Evolutionary conservation across 2,329 filamentous ascomycete species (phyloP), one percentile per base, ranked within the genome.

Genomic region (Zarea fungicola): DNA sequence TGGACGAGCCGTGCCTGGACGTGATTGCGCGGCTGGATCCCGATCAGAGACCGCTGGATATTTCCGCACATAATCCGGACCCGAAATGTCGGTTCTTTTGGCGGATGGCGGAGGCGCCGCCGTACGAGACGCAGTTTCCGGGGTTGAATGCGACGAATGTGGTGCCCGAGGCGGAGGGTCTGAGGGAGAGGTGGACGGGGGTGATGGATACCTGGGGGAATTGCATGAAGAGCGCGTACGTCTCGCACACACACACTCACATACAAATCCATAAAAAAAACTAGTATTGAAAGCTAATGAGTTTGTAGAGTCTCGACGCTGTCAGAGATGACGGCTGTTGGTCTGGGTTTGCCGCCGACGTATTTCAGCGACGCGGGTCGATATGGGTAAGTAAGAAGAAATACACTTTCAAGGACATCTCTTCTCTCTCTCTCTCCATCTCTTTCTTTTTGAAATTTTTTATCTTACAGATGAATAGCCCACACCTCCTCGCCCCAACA

Each of bases 51-150:
- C 79, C 79, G 3, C 70, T 82, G 8, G 79, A 83, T 57, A 76
- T 83, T 54, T 56, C 63, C n/a, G 76, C 62, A 6, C 78, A 82
- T 60, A 60, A 68, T 23, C 79, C 79, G 0, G 79, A 83, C 50
- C 79, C 79, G 32, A 83, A 83, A 64, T 81, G 78, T 57, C 71
- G 79, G 36, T 83, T 83, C 69, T 83, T 83, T 62, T 83, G 79
- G 79, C 67, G 75, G 52, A 80, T 83, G 75, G 72, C 67, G 10
- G 75, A 80, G 56, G 51, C 55, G 45, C 73, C 77, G 21, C 77
- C 78, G 0, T 79, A 78, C 53, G 62, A 71, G 60, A 81, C 78
- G 1, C 58, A 70, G 51, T 83, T 81, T 52, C 78, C 78, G 1
- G 72, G 68, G 0, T 62, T 83, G 16, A 81, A 81, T 49, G 75